phyloP scores from a whole-genome alignment of 257 asterid genomes.

The Rhazya stricta region DNA sequence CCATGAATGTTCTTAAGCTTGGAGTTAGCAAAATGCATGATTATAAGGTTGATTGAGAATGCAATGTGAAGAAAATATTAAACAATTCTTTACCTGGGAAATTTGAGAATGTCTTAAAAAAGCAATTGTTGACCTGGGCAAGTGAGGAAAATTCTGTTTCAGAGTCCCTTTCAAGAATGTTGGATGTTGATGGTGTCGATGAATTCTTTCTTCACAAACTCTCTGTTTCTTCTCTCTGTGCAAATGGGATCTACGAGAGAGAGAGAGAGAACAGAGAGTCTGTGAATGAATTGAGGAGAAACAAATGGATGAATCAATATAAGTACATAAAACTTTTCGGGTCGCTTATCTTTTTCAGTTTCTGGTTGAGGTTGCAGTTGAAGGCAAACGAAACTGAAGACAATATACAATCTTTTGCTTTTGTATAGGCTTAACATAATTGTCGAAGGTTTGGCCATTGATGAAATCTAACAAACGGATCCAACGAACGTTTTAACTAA shows the following conservation, averaged over 20 bases:
- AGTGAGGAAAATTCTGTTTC: slow-evolving; percentile 7
- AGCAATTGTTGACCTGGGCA: slow-evolving; percentile 27
- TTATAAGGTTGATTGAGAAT: slow-evolving; percentile 42
- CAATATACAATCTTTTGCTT: background rate
- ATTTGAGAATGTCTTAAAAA: slow-evolving; percentile 27
- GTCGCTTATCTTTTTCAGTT: slow-evolving; percentile 16
- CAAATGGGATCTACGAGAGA: slow-evolving; percentile 16
- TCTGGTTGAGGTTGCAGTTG: slow-evolving; percentile 15
- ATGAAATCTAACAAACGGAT: slow-evolving; percentile 18
- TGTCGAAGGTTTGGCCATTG: slow-evolving; percentile 6
- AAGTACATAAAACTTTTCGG: background rate
- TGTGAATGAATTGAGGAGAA: background rate
- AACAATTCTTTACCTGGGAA: slow-evolving; percentile 20
- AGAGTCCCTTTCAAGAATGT: slow-evolving; percentile 49
- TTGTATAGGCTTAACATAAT: slow-evolving; percentile 18
- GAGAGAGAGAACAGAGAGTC: slow-evolving; percentile 24
- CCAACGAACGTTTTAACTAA: slow-evolving; percentile 18
- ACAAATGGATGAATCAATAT: background rate
- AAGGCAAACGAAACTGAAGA: slow-evolving; percentile 5
- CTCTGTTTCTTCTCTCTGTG: slow-evolving; percentile 29
- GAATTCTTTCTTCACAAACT: slow-evolving; percentile 19
- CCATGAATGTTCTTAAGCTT: slow-evolving; percentile 38
- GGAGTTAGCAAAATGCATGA: slow-evolving; percentile 33
- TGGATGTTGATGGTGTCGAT: slow-evolving; percentile 24
- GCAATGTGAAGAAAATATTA: slow-evolving; percentile 1